These are phyloP conservation scores for Centella asiatica DNA, from an alignment of 129 eudicot species.

Conservation along the genomic window DNA sequence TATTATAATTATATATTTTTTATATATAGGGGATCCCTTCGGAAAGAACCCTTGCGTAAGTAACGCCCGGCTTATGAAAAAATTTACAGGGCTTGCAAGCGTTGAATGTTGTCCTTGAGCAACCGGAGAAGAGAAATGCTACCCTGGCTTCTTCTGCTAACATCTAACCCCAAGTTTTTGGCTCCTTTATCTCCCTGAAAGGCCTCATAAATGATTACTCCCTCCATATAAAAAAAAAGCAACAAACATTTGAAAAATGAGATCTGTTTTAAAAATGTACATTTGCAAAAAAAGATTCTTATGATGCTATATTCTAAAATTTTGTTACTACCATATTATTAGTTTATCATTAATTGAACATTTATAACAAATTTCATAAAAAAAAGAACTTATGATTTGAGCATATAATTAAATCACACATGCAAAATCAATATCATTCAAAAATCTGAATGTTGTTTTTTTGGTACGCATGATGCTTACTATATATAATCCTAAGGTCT, in stretches of 20 bases:
- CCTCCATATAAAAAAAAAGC: no score
- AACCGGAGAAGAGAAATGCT: conserved; percentile 49
- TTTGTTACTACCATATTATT: neutral
- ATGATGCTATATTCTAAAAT: neutral
- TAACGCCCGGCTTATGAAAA: no score
- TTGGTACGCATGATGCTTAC: no score
- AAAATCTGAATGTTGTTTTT: no score
- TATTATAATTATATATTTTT: no score
- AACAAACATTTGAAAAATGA: no score
- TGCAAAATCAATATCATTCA: no score
- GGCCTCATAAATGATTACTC: no score
- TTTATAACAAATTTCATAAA: neutral
- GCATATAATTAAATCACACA: no score
- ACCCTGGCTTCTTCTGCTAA: conserved; percentile 36
- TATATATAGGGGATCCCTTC: no score
- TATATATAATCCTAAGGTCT: neutral
- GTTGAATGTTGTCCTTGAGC: conserved; percentile 23
- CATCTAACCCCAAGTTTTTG: conserved; percentile 20
- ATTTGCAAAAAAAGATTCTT: neutral
- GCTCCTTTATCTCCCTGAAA: conserved; percentile 49
- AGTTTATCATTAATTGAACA: neutral
- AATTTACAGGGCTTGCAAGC: neutral
- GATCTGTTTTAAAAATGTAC: neutral
- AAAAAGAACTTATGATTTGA: no score
- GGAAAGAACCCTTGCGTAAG: no score